Evolutionary conservation across 441 rosid genomes (phyloP).

Genomic region (Euphorbia schlechtendalii): DNA sequence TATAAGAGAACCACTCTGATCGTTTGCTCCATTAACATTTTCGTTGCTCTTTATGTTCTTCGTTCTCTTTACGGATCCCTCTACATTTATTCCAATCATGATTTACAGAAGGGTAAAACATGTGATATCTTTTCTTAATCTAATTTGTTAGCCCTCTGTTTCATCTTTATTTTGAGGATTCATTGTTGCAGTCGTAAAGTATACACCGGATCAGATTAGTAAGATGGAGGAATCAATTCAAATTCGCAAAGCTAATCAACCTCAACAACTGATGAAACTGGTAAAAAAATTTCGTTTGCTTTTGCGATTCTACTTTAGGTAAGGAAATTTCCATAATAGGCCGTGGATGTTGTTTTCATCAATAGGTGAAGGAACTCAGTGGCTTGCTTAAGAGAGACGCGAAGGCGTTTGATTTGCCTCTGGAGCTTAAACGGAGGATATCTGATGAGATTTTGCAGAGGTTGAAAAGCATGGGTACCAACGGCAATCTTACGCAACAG

Average conservation of each 20-base stretch:
- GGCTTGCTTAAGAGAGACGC: slow-evolving; percentile 35
- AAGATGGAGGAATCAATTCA: slow-evolving; percentile 81
- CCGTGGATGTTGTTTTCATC: neutral
- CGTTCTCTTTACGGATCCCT: slow-evolving; percentile 76
- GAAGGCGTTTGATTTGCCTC: slow-evolving; percentile 39
- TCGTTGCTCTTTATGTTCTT: slow-evolving; percentile 83
- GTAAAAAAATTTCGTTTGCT: slow-evolving; percentile 24
- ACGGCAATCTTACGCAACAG: slow-evolving; percentile 38
- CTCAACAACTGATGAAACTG: slow-evolving; percentile 52
- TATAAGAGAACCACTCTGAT: slow-evolving; percentile 76
- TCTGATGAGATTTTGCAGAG: slow-evolving; percentile 60
- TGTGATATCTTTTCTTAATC: neutral
- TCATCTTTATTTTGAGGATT: neutral
- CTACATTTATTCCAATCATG: slow-evolving; percentile 51
- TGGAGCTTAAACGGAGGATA: slow-evolving; percentile 46
- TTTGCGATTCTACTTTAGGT: slow-evolving; percentile 6
- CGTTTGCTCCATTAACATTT: slow-evolving; percentile 77
- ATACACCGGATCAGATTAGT: slow-evolving; percentile 75
- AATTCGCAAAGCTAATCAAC: slow-evolving; percentile 71
- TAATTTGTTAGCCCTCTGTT: neutral
- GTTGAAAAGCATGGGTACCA: slow-evolving; percentile 41
- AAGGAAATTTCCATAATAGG: slow-evolving; percentile 8
- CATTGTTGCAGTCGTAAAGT: slow-evolving; percentile 47
- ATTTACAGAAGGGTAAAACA: slow-evolving; percentile 25
- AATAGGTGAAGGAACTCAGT: slow-evolving; percentile 61